Evolutionary conservation across 2,329 filamentous ascomycete species (phyloP), one percentile per base, ranked within the genome.

Genomic region (Neodidymelliopsis sp.): DNA sequence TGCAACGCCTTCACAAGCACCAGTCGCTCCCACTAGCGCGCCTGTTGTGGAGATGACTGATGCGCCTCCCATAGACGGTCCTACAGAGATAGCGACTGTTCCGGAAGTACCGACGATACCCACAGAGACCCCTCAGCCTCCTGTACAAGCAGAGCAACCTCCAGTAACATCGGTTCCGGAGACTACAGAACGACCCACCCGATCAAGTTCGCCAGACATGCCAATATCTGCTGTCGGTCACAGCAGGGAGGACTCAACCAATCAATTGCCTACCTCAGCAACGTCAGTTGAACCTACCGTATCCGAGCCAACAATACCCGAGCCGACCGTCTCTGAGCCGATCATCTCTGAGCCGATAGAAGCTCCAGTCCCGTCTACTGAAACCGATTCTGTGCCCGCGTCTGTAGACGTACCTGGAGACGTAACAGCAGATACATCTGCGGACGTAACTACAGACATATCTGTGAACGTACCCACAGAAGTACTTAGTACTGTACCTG

Each of bases 181-280:
- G 37, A 38, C 47, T 11, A 28, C 13, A 8, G 41, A 48, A 18
- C 38, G 39, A 22, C 35, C 34, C 7, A 22, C 56, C 35, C 56
- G 63, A 2, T 74, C 73, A 1, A 77, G 71, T 53, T 77, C 75
- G 4, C 74, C 75, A 13, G 75, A 77, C 15, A 54, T 75, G 20
- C 75, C 75, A n/a, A 57, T 77, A 6, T 67, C 69, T 12, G 51
- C 63, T 3, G 62, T 62, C 8, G 58, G 64, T n/a, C 73, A 75
- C 42, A 75, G 71, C 57, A 65, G 70, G 24, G 70, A 71, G 38
- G 69, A 65, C 18, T 76, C 74, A 9, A 48, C 59, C 11, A 65
- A 57, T 31, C 62, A 70, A 38, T 43, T 62, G 4, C 61, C 63
- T 10, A 62, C 60, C 12, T 54, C 63, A 41, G 44, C 44, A 24